Percentiles rank a stretch among this genome's conserved stretches.
Conservation (phyloP, 139 green algal genomes). For the Mesostigma viride region DNA sequence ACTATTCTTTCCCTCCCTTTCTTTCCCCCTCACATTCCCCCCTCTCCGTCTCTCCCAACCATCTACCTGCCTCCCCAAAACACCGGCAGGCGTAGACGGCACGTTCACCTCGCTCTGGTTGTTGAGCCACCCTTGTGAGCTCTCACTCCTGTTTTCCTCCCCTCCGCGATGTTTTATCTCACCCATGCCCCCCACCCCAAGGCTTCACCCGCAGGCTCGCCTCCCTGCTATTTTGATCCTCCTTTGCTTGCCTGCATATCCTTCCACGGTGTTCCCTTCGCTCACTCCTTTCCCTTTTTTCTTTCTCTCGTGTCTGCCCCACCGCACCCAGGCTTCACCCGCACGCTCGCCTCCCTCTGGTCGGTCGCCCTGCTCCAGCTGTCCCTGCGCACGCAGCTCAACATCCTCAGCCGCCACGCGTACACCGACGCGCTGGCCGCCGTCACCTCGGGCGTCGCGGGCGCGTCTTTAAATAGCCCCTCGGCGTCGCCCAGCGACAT, state of each 20-base stretch:
- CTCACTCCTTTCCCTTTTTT: not conserved
- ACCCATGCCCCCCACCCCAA: too few species aligned
- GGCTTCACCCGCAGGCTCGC: too few species aligned
- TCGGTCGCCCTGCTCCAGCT: slow-evolving; percentile 53
- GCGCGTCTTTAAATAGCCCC: not conserved
- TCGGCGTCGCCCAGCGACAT: not conserved
- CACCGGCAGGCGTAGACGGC: too few species aligned
- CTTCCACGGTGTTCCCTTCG: not conserved
- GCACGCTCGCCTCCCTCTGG: slow-evolving; percentile 38
- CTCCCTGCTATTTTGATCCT: not conserved
- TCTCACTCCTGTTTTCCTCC: too few species aligned
- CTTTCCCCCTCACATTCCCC: too few species aligned
- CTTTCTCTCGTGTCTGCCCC: not conserved
- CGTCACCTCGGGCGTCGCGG: not conserved
- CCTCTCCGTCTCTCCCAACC: too few species aligned
- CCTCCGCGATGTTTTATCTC: too few species aligned
- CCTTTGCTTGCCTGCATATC: too few species aligned
- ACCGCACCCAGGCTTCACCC: slow-evolving; percentile 30
- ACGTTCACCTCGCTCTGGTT: too few species aligned
- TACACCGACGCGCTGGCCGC: slow-evolving; percentile 50
- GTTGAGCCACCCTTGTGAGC: too few species aligned
- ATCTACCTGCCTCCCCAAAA: too few species aligned
- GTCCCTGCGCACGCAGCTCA: slow-evolving; percentile 62
- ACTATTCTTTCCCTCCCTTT: too few species aligned
- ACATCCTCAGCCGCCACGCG: slow-evolving; percentile 59